Base-by-base conservation (phyloP, 441 rosid genomes). In the Viola pubescens region DNA sequence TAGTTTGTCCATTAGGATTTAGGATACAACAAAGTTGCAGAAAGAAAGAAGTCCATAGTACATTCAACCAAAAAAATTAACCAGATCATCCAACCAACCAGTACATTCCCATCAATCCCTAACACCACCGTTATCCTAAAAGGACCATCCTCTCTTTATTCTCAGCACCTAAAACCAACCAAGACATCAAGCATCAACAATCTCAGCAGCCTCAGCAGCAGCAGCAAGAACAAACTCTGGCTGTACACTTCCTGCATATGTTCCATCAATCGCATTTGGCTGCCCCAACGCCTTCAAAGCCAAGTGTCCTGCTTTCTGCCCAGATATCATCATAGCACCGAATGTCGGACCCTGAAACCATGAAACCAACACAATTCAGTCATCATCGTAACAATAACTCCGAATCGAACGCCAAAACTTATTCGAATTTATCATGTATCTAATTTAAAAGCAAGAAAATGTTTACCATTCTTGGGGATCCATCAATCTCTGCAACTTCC, bases 401-500 rank as follows among this genome's bases (percentile, higher is more conserved):
- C 3, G 9, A 5, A 26, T 53, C 37, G 8, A 7, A 11, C 56
- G 11, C 5, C 42, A 53, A 34, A 5, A 43, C 6, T 0, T 9
- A 5, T 0, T 5, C 45, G 45, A 9, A 42, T 5, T 42, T 42
- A 42, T 16, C 19, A 16, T 16, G 19, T 16, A 42, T 42, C 13
- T 14, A 13, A 34, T 42, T 57, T 9, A 10, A 10, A 9, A 10
- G 16, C 16, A 56, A 37, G 11, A 2, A 46, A 47, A 14, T 6
- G 9, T 12, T 14, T 66, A 87, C 97, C 95, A 89, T 89, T 73
- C 97, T 82, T 2, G 97, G 95, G 3, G 95, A 78, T 3, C 95
- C 95, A 54, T 89, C 95, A 51, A 89, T 87, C 79, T 89, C 97
- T 0, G 97, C 95, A 54, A 89, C 95, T 73, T 89, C 97, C 97